Evolutionary conservation across 2,329 filamentous ascomycete genomes (phyloP).

Genomic region (Sarocladium kiliense): DNA sequence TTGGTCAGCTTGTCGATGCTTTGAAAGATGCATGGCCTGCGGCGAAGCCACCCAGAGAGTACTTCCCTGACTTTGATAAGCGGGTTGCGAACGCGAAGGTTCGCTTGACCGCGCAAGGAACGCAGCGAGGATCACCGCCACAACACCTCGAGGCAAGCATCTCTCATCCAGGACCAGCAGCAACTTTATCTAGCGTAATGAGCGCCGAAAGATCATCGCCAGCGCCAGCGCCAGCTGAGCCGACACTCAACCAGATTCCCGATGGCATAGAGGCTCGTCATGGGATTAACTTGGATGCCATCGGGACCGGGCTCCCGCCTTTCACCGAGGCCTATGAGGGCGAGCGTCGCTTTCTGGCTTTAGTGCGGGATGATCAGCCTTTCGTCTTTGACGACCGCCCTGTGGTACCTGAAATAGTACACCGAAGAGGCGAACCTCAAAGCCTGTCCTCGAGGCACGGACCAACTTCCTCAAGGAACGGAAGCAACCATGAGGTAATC

Average conservation of each 20-base stretch:
- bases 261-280: background rate
- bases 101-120: background rate
- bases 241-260: background rate
- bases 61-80: background rate
- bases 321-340: background rate
- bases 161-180: background rate
- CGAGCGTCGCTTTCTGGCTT: background rate
- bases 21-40: background rate
- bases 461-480: background rate
- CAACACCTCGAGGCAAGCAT: background rate
- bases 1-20: background rate
- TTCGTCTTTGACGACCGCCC: background rate
- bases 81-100: background rate
- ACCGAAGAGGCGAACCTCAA: background rate
- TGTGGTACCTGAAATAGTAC: background rate
- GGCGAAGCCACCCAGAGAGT: background rate
- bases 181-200: background rate
- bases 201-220: background rate
- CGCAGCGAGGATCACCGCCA: background rate
- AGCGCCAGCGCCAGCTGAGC: too few relatives aligned
- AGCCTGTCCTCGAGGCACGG: background rate
- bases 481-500: background rate
- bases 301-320: background rate
- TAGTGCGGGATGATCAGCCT: background rate
- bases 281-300: background rate